Conservation (phyloP, 345 rosid species). For the Moringa oleifera region DNA sequence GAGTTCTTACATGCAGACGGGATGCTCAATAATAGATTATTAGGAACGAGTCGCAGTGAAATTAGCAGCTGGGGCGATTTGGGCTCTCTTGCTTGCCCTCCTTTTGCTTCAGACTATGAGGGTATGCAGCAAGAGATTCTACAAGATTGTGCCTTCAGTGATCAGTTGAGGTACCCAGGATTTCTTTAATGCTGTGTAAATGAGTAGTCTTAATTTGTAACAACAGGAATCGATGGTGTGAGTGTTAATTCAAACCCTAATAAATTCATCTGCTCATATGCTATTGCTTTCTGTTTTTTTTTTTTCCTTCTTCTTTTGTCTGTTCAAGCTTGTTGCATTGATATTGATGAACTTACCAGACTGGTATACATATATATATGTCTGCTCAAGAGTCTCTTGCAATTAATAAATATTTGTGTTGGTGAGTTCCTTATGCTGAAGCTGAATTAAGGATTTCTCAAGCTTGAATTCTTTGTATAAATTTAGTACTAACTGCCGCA, state of each 20-base stretch:
- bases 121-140: conserved; percentile 22
- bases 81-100: conserved; percentile 20
- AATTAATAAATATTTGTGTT: no score
- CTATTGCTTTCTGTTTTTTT: neutral
- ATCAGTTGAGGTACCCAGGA: conserved; percentile 25
- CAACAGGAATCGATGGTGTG: conserved; percentile 14
- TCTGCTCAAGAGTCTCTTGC: no score
- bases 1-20: conserved; percentile 39
- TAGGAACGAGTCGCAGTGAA: conserved; percentile 10
- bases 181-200: conserved; percentile 13
- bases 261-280: conserved; percentile 12
- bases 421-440: conserved; percentile 8
- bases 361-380: no score
- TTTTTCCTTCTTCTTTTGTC: no score
- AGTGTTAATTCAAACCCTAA: conserved; percentile 26
- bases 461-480: neutral
- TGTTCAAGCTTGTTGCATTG: conserved; percentile 8
- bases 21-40: conserved; percentile 9
- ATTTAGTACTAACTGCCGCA: no score
- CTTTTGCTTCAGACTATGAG: conserved; percentile 23
- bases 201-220: neutral
- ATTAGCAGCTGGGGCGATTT: conserved; percentile 24
- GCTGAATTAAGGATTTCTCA: conserved; percentile 6
- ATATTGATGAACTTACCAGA: no score
- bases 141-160: conserved; percentile 19